Conservation (phyloP, 1,139 yeast species). For the Pichia sp. region DNA sequence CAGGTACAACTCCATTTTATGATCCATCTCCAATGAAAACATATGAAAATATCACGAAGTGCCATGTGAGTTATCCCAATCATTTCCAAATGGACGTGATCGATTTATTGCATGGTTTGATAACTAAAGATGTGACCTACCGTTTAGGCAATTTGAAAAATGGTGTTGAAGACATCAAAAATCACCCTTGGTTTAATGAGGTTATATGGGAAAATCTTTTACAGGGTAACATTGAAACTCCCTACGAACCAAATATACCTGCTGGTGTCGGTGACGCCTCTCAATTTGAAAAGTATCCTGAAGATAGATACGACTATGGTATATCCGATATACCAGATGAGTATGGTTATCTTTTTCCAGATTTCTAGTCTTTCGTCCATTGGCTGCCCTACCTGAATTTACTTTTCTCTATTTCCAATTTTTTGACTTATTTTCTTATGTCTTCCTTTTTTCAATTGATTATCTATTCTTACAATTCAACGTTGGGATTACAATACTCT, state of each 20-base stretch:
- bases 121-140: slow-evolving; percentile 52
- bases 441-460: too few species aligned
- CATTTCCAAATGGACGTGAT: slow-evolving; percentile 50
- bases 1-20: slow-evolving; percentile 60
- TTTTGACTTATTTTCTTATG: not conserved
- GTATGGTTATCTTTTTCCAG: slow-evolving; percentile 46
- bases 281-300: slow-evolving; percentile 58
- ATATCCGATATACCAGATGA: slow-evolving; percentile 44
- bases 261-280: slow-evolving; percentile 62
- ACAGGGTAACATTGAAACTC: slow-evolving; percentile 57
- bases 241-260: slow-evolving; percentile 61
- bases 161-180: slow-evolving; percentile 55
- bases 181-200: slow-evolving; percentile 57
- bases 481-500: not conserved
- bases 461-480: not conserved
- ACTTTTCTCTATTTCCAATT: not conserved
- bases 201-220: slow-evolving; percentile 59
- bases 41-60: slow-evolving; percentile 54
- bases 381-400: too few species aligned
- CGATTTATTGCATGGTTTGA: slow-evolving; percentile 47
- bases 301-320: slow-evolving; percentile 52
- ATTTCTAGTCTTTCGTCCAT: slow-evolving; percentile 43
- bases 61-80: slow-evolving; percentile 49
- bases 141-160: slow-evolving; percentile 55
- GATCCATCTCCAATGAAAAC: slow-evolving; percentile 62